Evolutionary conservation across 2,329 filamentous ascomycete species (phyloP).

Genomic region (Helotiales sp.): DNA sequence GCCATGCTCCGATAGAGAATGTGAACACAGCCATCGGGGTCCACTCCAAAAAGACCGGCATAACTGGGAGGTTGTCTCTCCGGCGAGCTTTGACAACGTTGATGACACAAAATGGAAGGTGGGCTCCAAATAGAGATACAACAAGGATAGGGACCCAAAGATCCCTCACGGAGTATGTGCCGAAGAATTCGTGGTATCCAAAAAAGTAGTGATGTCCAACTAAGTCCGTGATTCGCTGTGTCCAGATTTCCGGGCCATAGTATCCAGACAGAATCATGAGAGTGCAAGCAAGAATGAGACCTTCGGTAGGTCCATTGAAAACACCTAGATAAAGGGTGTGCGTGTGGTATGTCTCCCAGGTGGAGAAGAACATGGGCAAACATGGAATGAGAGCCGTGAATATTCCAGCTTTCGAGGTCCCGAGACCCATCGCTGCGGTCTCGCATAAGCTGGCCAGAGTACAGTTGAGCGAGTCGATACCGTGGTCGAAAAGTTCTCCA

Average conservation of each 20-base stretch:
- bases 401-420: constrained; percentile 80
- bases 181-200: constrained; percentile 63
- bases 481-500: constrained; percentile 97
- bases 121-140: constrained; percentile 68
- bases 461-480: constrained; percentile 97
- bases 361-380: constrained; percentile 98
- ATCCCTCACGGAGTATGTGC: constrained; percentile 78
- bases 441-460: constrained; percentile 90
- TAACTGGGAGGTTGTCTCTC: constrained; percentile 71
- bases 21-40: constrained; percentile 86
- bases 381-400: constrained; percentile 92
- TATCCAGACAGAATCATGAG: constrained; percentile 88
- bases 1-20: constrained; percentile 76
- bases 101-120: constrained; percentile 86
- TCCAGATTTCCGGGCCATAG: constrained; percentile 89
- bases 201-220: constrained; percentile 63
- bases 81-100: constrained; percentile 83
- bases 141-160: constrained; percentile 81
- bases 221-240: constrained; percentile 71
- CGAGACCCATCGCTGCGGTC: constrained; percentile 90
- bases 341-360: constrained; percentile 99
- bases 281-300: constrained; percentile 82
- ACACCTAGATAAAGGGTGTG: constrained; percentile 95
- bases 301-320: constrained; percentile 97
- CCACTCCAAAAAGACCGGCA: constrained; percentile 92